phyloP scores from a whole-genome alignment of 352 stramenopile genomes.

The Phytopythium sindhum region DNA sequence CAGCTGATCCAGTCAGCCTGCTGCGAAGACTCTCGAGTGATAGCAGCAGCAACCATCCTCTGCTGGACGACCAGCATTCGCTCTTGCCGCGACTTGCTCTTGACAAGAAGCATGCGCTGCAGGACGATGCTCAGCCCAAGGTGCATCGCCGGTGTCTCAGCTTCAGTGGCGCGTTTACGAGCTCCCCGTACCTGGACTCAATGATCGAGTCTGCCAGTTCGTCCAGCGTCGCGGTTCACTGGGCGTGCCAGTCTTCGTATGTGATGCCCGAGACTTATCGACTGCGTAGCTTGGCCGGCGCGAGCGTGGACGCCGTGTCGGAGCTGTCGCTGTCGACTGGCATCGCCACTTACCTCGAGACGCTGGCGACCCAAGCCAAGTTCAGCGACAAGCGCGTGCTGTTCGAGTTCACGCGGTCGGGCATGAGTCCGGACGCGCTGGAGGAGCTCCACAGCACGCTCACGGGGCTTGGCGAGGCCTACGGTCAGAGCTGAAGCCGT shows the following conservation, averaged over 20 bases:
- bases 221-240: conserved; percentile 32
- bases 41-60: conserved; percentile 5
- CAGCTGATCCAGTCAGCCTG: conserved; percentile 26
- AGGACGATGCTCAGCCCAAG: conserved; percentile 11
- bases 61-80: conserved; percentile 23
- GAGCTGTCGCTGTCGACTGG: conserved; percentile 40
- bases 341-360: conserved; percentile 42
- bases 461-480: conserved; percentile 38
- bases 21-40: conserved; percentile 23
- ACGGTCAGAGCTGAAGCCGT: conserved; percentile 10
- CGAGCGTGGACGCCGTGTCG: conserved; percentile 36
- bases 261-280: conserved; percentile 16
- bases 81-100: conserved; percentile 35
- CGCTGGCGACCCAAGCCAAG: conserved; percentile 29
- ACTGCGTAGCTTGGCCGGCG: conserved; percentile 18
- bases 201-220: conserved; percentile 28
- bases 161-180: conserved; percentile 43
- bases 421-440: conserved; percentile 68
- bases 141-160: conserved; percentile 42
- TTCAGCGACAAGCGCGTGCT: conserved; percentile 55
- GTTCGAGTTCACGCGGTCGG: conserved; percentile 69
- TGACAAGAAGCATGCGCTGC: not conserved
- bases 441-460: conserved; percentile 56
- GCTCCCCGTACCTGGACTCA: conserved; percentile 17
- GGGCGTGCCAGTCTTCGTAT: conserved; percentile 28